Evolutionary conservation across 176 grass and related monocot species (phyloP), one percentile per base, ranked within the genome.

Genomic region (Carex parvula): DNA sequence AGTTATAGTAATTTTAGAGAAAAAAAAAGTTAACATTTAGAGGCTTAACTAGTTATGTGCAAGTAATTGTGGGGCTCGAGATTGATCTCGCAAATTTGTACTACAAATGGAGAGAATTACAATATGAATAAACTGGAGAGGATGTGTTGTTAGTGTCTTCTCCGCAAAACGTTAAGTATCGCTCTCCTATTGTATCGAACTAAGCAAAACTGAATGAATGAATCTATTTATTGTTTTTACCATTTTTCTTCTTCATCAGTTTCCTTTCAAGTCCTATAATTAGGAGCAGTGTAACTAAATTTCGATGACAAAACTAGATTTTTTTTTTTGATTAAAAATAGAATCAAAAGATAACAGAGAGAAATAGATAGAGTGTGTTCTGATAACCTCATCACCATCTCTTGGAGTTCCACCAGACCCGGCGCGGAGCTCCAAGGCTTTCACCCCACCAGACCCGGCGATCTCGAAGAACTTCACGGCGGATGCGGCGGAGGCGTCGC

Each of bases 371-470:
- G 18, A 55, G 4, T 32, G 26, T 9, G 35, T 30, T 68, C 13
- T 68, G 15, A 79, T 17, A 64, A 98, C 95, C 92, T 94, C 82
- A 80, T 94, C 91, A 12, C 89, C 95, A 11, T 91, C 91, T 63
- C 24, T 20, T 0, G 92, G 95, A 37, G 89, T 86, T 60, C 86
- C 87, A 14, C 92, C 92, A 15, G 88, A 87, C 56, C 95, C 92
- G n/a, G 86, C 89, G 30, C 89, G 86, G 39, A 94, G 91, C 72
- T 94, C 92, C 16, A 98, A 73, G 60, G 87, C 95, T 83, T 90
- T 98, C 78, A 94, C 95, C 32, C 92, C 92, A 29, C 89, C 87
- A 41, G 92, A 98, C 16, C 67, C 76, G 3, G 91, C 83, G 61
- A 98, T 94, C 60, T 94, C 95, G 8, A 74, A 68, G 84, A 98